Evolutionary conservation across 352 stramenopile species (phyloP), one percentile per base, ranked within the genome.

Genomic region (Stephanocyclus meneghinianus): DNA sequence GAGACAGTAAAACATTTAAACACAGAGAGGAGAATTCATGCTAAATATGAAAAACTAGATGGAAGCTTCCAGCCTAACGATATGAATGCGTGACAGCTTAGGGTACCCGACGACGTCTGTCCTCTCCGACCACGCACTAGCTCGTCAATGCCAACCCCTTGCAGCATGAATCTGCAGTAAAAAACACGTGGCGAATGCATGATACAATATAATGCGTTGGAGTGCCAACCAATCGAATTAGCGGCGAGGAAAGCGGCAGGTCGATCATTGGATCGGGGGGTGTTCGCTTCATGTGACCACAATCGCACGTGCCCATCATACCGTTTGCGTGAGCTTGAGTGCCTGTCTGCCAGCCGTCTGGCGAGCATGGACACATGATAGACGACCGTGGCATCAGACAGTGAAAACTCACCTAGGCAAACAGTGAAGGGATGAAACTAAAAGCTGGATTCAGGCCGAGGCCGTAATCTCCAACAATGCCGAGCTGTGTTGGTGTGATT

Each of bases 41-140:
- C 1, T 9, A 8, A 40, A 40, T 8, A 40, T 40, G 4, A 40
- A 26, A 40, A 9, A 40, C 35, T 40, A 40, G 4, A 40, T 0
- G 35, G 35, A 40, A 40, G 3, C 4, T 8, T 40, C 35, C 0
- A 40, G 35, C 2, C 7, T 40, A 8, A 40, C 35, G 35, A 40
- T 40, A 40, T 40, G 35, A 40, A 40, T 40, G 35, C 35, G 35
- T 40, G 35, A 2, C 35, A 8, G 35, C 0, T 40, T 8, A 13
- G 15, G 4, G 37, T 64, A 30, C 18, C 18, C 68, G 16, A 10
- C 45, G 13, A 37, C 62, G 62, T 60, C 62, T 72, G 71, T 67
- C 71, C 51, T 72, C 71, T 78, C 48, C 71, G 62, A 78, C 55
- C 29, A 53, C 30, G n/a, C 37, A 48, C 30, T 0, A 11, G 11